Evolutionary conservation across 1,139 yeast species (phyloP), one percentile per base, ranked within the genome.

Genomic region (Torulaspora pretoriensis): DNA sequence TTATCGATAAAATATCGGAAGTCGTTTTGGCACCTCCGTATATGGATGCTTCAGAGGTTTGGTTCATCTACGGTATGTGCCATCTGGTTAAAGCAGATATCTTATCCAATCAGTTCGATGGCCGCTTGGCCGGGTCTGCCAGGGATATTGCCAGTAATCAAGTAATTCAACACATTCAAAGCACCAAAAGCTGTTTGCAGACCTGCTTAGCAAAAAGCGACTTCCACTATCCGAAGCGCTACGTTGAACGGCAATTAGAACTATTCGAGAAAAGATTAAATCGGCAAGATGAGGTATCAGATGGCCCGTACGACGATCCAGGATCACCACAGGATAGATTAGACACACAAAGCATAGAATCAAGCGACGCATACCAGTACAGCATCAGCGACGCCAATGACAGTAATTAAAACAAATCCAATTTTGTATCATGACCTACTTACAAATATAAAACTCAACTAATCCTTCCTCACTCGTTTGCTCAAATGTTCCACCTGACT

Each of bases 11-110:
- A 35, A 46, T 61, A 9, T 47, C 57, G 4, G 65, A 57, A 35
- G 46, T 62, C 54, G 48, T 61, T 4, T 38, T 62, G 19, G 47
- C 50, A 1, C 67, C 67, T 10, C 65, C 67, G 16, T 61, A 51
- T 41, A 59, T 60, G 57, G 67, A 63, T 34, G 65, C 59, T 30
- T 48, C 63, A 2, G 61, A 61, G 41, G 46, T 63, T 8, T 61
- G 65, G 65, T 62, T 55, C 38, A 56, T 63, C 8, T 54, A 48
- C 31, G 58, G 60, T 5, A 40, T 58, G 33, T 55, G 62, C 24
- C 62, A 61, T 47, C 35, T 61, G 42, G 50, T 59, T 1, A 53
- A 53, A 37, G 64, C 63, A 3, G 61, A 59, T 43, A 37, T 49
- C 5, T 43, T 60, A 16, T 53, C 64, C 2, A 28, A 32, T 8